These are phyloP conservation scores for Mollisia scopiformis DNA, from an alignment of 2,329 filamentous ascomycete genomes.

Conservation along the genomic window DNA sequence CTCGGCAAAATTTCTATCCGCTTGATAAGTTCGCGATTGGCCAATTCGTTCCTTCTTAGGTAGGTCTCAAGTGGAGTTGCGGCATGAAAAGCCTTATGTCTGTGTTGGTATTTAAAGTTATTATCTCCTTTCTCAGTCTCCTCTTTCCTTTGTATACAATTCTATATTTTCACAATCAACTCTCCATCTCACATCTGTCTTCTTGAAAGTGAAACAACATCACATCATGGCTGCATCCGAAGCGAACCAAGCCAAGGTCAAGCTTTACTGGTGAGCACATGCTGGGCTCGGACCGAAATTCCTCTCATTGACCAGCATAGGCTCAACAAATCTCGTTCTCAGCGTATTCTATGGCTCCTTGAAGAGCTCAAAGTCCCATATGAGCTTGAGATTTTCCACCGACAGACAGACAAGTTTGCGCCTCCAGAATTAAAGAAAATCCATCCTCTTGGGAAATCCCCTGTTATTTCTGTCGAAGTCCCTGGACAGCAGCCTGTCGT, in stretches of 20 bases:
- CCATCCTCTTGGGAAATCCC: conserved; percentile 87
- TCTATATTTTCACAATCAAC: background rate
- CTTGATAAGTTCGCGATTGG: background rate
- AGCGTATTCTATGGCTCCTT: conserved; percentile 71
- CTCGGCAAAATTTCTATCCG: no score
- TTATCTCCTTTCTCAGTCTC: background rate
- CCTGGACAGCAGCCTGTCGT: conserved; percentile 51
- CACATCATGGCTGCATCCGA: background rate
- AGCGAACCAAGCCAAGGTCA: conserved; percentile 48
- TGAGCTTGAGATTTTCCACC: conserved; percentile 79
- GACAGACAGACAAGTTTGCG: conserved; percentile 64
- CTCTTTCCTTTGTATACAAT: background rate
- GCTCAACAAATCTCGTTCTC: conserved; percentile 46
- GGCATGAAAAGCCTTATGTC: background rate
- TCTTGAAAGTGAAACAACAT: background rate
- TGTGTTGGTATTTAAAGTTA: background rate
- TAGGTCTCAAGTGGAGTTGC: background rate
- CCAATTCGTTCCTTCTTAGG: background rate
- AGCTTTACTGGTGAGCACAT: conserved; percentile 54
- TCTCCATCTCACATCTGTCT: background rate
- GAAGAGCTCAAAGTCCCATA: conserved; percentile 76
- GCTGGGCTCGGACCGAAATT: background rate
- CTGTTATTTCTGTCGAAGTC: conserved; percentile 68
- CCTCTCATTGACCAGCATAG: conserved; percentile 21
- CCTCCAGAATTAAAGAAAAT: conserved; percentile 76